phyloP scores from a whole-genome alignment of 441 rosid species.

The Sinapis alba region DNA sequence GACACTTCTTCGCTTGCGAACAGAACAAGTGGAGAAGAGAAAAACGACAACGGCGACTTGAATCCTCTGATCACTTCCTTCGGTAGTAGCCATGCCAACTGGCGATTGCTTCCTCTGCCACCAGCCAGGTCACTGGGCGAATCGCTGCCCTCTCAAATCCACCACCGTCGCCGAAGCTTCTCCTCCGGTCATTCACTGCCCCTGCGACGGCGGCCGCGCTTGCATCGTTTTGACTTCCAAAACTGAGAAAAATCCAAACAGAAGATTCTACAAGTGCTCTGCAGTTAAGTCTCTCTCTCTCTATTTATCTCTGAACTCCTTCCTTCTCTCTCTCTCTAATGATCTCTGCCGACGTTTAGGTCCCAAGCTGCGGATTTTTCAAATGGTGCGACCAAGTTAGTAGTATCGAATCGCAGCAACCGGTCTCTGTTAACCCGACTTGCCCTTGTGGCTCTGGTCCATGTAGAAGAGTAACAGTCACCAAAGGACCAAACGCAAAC shows the following conservation, averaged over 20 bases:
- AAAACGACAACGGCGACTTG: background rate
- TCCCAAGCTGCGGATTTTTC: slow-evolving; percentile 31
- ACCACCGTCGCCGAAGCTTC: background rate
- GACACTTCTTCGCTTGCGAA: background rate
- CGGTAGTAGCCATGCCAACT: slow-evolving; percentile 1
- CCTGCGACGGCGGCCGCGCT: slow-evolving; percentile 43
- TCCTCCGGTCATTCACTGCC: slow-evolving; percentile 43
- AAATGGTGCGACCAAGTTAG: slow-evolving; percentile 44
- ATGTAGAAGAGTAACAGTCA: slow-evolving; percentile 15
- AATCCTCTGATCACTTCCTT: background rate
- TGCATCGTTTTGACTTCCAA: slow-evolving; percentile 34
- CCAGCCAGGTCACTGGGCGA: slow-evolving; percentile 48
- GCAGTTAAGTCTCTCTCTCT: background rate
- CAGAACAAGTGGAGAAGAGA: background rate
- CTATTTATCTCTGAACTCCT: background rate
- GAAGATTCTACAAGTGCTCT: slow-evolving; percentile 47
- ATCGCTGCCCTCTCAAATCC: slow-evolving; percentile 39
- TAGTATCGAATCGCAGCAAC: background rate
- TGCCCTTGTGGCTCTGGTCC: slow-evolving; percentile 56
- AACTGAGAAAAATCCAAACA: slow-evolving; percentile 35
- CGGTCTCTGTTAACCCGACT: background rate
- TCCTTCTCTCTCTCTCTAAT: background rate
- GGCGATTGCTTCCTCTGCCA: slow-evolving; percentile 29
- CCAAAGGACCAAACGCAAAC: slow-evolving; percentile 23
- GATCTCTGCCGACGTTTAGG: background rate